These are phyloP conservation scores for Globisporangium recalcitrans DNA, from an alignment of 352 stramenopile species.

Conservation along the genomic window DNA sequence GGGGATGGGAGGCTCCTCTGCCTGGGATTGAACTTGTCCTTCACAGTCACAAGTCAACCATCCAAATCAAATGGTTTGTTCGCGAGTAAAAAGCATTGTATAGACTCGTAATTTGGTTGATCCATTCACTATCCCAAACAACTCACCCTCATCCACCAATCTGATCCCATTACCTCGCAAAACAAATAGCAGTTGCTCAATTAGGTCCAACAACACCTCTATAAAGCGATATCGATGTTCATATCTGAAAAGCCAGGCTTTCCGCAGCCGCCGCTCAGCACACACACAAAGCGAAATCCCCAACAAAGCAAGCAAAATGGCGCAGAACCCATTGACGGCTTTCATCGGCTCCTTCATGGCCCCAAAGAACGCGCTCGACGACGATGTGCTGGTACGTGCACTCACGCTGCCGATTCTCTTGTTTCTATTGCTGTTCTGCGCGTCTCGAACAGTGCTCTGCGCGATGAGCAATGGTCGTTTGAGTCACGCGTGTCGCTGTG, in stretches of 20 bases:
- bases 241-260: neutral
- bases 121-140: neutral
- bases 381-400: conserved; percentile 38
- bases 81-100: too few species aligned
- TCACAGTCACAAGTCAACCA: neutral
- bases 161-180: neutral
- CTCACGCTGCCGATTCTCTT: neutral
- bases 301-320: conserved; percentile 21
- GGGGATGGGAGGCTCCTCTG: conserved; percentile 59
- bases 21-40: conserved; percentile 40
- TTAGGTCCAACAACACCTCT: neutral
- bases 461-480: neutral
- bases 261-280: neutral
- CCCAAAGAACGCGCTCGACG: conserved; percentile 39
- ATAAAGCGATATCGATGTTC: conserved; percentile 6
- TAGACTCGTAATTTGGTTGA: conserved; percentile 9
- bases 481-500: neutral
- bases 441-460: neutral
- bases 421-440: neutral
- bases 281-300: conserved; percentile 11
- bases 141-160: neutral
- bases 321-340: conserved; percentile 58
- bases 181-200: neutral
- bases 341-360: conserved; percentile 74
- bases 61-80: neutral